These are phyloP conservation scores for Herpotrichia juniperi DNA, from an alignment of 2,329 filamentous ascomycete genomes.

Conservation along the genomic window DNA sequence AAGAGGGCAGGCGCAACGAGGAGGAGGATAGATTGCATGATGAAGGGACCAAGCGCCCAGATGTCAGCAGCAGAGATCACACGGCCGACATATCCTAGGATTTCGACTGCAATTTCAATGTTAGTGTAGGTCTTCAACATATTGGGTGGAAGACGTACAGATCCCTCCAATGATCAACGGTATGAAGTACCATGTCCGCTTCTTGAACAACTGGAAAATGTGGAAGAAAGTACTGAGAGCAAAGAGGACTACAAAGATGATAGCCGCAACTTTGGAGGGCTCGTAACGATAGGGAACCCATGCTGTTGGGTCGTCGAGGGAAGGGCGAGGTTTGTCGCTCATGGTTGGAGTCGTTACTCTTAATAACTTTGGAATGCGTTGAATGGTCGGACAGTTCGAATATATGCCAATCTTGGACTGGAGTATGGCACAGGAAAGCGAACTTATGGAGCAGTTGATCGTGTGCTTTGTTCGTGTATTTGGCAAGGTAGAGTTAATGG, in stretches of 20 bases:
- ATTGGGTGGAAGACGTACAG: slow-evolving; percentile 43
- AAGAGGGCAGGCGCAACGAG: slow-evolving; percentile 55
- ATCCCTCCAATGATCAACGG: slow-evolving; percentile 57
- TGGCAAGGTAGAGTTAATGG: too few species aligned
- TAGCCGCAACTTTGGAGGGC: slow-evolving; percentile 53
- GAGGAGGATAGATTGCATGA: slow-evolving; percentile 51
- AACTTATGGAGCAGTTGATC: too few species aligned
- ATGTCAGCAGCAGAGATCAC: slow-evolving; percentile 43
- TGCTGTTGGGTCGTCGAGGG: slow-evolving; percentile 4
- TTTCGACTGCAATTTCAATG: slow-evolving; percentile 50
- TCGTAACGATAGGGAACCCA: slow-evolving; percentile 43
- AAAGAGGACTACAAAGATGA: slow-evolving; percentile 57
- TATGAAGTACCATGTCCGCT: slow-evolving; percentile 58
- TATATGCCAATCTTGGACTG: too few species aligned
- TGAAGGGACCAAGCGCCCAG: slow-evolving; percentile 48
- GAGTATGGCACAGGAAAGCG: too few species aligned
- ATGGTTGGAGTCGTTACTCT: too few species aligned
- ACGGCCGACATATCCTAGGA: slow-evolving; percentile 58
- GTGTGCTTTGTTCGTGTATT: too few species aligned
- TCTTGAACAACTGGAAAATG: slow-evolving; percentile 48
- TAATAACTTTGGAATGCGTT: too few species aligned
- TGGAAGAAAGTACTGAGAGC: slow-evolving; percentile 48
- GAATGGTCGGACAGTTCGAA: too few species aligned
- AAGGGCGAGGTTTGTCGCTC: background rate
- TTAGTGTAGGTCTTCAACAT: background rate